Evolutionary conservation across 495 filamentous ascomycete species (phyloP).

Genomic region (Massariosphaeria phaeospora): DNA sequence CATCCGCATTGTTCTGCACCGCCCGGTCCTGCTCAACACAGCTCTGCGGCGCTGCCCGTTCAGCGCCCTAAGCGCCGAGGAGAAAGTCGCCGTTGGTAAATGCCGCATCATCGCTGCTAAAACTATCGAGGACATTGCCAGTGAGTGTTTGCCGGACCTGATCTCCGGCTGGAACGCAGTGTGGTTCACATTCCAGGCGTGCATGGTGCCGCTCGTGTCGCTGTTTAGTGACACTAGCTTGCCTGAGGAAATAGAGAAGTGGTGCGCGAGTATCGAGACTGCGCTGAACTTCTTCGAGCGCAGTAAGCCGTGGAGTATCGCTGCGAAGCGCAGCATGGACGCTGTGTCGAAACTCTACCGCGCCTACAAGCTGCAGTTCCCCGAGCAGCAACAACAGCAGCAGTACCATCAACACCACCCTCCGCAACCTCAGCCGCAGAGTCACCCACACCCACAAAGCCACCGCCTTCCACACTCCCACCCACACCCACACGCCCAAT

Average conservation of each 20-base stretch:
- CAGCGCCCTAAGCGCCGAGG: slow-evolving; percentile 55
- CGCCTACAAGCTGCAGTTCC: slow-evolving; percentile 42
- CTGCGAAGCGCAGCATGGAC: slow-evolving; percentile 63
- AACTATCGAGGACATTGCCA: slow-evolving; percentile 66
- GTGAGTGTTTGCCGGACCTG: slow-evolving; percentile 64
- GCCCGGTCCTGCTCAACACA: slow-evolving; percentile 65
- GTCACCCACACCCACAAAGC: neutral
- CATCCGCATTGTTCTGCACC: slow-evolving; percentile 72
- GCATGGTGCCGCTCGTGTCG: slow-evolving; percentile 69
- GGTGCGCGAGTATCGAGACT: slow-evolving; percentile 56
- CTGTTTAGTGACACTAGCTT: slow-evolving; percentile 43
- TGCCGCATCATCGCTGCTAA: slow-evolving; percentile 65
- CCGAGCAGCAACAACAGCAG: slow-evolving; percentile 1
- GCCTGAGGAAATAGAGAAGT: slow-evolving; percentile 36
- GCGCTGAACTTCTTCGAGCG: slow-evolving; percentile 63
- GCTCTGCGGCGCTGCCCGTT: slow-evolving; percentile 62
- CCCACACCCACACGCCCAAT: neutral
- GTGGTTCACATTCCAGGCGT: slow-evolving; percentile 77
- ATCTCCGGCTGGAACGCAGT: slow-evolving; percentile 78
- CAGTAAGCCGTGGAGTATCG: slow-evolving; percentile 65
- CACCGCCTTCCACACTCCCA: neutral
- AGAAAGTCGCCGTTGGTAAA: slow-evolving; percentile 62
- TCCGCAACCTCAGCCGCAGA: neutral
- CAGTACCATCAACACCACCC: neutral
- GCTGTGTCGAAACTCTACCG: slow-evolving; percentile 67